phyloP scores from a whole-genome alignment of 257 asterid species.

The Capsicum rhomboideum region DNA sequence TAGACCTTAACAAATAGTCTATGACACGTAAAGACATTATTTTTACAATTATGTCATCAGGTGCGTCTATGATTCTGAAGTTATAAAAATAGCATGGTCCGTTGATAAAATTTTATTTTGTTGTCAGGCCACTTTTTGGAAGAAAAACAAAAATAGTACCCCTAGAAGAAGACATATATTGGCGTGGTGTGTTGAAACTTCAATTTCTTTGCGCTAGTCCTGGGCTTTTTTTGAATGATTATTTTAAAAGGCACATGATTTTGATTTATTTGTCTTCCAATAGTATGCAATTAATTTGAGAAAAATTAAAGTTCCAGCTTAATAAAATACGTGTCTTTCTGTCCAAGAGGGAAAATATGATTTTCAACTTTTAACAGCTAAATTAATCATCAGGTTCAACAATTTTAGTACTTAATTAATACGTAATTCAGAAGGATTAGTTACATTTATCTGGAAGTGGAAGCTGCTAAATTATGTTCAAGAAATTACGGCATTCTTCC shows the following conservation, averaged over 20 bases:
- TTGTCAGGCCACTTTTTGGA: too few relatives aligned
- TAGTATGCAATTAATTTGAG: background rate
- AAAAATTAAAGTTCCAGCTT: background rate
- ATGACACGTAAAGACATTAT: background rate
- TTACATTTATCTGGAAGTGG: background rate
- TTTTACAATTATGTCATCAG: background rate
- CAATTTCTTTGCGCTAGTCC: too few relatives aligned
- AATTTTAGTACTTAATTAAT: background rate
- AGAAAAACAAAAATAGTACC: too few relatives aligned
- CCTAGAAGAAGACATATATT: too few relatives aligned
- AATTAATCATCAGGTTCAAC: background rate
- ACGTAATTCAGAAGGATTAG: background rate
- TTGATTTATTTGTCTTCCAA: background rate
- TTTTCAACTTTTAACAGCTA: background rate
- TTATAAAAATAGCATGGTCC: background rate
- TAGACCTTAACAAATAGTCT: background rate
- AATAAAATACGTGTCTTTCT: background rate
- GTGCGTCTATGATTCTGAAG: background rate
- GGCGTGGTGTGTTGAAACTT: too few relatives aligned
- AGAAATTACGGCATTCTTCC: background rate
- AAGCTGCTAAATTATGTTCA: background rate
- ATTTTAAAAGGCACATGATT: background rate
- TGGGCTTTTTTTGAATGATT: too few relatives aligned
- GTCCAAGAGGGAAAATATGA: background rate
- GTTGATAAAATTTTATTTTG: too few relatives aligned